Conservation (phyloP, 208 protist species). For the Acanthamoeba lenticulata region DNA sequence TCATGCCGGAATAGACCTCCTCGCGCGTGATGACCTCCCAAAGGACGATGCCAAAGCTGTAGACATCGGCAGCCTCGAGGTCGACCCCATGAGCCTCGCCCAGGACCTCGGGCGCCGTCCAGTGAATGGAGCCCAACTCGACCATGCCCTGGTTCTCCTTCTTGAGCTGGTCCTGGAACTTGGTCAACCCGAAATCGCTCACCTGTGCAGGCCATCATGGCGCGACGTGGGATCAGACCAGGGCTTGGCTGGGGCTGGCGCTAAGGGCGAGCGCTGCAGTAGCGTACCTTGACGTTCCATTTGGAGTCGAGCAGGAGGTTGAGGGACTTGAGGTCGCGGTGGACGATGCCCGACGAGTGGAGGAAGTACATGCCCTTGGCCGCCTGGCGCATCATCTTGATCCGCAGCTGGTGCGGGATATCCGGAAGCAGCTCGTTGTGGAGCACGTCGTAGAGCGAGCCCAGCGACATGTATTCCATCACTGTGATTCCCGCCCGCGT, state of each 20-base stretch:
- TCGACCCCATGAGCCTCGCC: neutral
- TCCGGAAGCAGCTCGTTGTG: neutral
- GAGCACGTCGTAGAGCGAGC: conserved; percentile 1
- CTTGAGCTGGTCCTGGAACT: neutral
- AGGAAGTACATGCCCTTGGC: conserved; percentile 50
- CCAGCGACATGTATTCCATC: conserved; percentile 4
- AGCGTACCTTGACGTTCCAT: neutral
- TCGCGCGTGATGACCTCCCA: neutral
- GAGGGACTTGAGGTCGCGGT: neutral
- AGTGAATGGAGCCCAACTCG: neutral
- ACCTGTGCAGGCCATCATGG: neutral
- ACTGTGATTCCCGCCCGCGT: too few relatives aligned
- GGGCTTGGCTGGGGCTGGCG: too few relatives aligned
- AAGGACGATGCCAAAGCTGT: conserved; percentile 25
- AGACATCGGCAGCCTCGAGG: neutral
- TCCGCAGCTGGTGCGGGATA: neutral
- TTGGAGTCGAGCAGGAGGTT: neutral
- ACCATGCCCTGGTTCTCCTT: neutral
- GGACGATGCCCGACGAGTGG: neutral
- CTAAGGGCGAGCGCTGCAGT: too few relatives aligned
- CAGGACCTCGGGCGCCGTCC: neutral
- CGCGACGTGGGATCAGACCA: too few relatives aligned
- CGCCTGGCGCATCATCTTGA: conserved; percentile 20
- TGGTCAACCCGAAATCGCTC: conserved; percentile 17
- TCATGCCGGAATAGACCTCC: neutral